Evolutionary conservation across 2,329 filamentous ascomycete genomes (phyloP), one percentile per base, ranked within the genome.

Genomic region (Penicillium digitatum): DNA sequence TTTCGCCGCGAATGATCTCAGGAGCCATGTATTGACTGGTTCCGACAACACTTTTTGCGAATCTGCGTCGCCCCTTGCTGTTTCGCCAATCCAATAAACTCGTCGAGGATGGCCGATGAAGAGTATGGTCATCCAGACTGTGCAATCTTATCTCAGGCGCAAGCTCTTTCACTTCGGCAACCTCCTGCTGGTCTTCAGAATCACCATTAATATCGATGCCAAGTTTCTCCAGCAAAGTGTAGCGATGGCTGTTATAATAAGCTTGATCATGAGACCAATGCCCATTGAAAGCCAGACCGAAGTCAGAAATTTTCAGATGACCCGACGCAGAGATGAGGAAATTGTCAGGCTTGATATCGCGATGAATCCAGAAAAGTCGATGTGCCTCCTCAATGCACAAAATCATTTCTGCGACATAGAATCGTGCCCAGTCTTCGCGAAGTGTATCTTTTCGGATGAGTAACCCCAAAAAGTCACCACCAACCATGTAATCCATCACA

Each of bases 21-120:
- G 93, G 93, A 0, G 94, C 93, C 94, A 96, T 97, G 76, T 97
- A 97, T 69, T 96, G 93, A 70, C 91, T 96, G 2, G 94, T 97
- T 2, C 93, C 93, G 11, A 97, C 93, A 1, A 96, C 86, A 43
- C 91, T 96, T 62, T 86, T 84, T 1, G 93, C 93, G 32, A 90
- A 81, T 32, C 83, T 82, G 37, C 90, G 85, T 62, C 86, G 87
- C 26, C 87, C 82, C 58, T 80, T 82, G 16, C 80, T 79, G 66
- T 90, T 86, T 42, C 88, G 82, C 87, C 86, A 91, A 57, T 81
- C 80, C 43, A 92, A 73, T 47, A 92, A 76, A 26, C 78, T 76
- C 58, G 83, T 81, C 14, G 66, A 61, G 8, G 65, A 66, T 8
- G 63, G 62, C 16, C 69, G 64, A 5, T 62, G 58, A 26, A 62